phyloP scores from a whole-genome alignment of 139 green algal genomes.

The Chlorella sp. region DNA sequence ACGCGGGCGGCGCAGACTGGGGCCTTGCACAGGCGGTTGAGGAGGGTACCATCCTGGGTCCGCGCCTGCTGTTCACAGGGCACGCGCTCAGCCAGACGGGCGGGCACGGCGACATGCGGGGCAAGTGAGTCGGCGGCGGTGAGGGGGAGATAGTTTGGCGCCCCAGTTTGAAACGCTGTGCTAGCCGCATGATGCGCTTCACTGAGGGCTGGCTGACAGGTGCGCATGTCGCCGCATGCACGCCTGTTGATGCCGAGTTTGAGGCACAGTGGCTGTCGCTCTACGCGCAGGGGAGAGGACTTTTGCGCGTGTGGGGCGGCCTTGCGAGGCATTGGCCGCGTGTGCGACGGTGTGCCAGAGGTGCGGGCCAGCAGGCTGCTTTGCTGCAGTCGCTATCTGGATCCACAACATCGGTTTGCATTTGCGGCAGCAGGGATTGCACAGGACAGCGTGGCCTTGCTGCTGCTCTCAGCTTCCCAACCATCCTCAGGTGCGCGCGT shows the following conservation, averaged over 20 bases:
- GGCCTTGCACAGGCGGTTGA: slow-evolving; percentile 71
- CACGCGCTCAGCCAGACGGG: slow-evolving; percentile 77
- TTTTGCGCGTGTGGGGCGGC: slow-evolving; percentile 53
- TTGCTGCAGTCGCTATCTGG: neutral
- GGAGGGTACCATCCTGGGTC: slow-evolving; percentile 63
- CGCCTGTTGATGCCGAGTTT: too few species aligned
- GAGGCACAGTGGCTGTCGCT: too few species aligned
- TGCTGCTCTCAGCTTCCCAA: neutral
- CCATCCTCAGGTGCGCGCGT: too few species aligned
- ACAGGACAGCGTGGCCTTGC: too few species aligned
- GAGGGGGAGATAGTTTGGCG: neutral
- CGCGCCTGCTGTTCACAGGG: slow-evolving; percentile 67
- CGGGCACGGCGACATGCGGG: slow-evolving; percentile 73
- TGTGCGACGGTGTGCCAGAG: slow-evolving; percentile 75
- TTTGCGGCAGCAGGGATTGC: too few species aligned
- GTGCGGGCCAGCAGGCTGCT: neutral
- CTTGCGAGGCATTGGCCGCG: slow-evolving; percentile 64
- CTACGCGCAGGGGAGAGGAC: slow-evolving; percentile 48
- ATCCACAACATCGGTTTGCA: too few species aligned
- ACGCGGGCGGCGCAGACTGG: slow-evolving; percentile 68
- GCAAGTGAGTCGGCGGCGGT: neutral
- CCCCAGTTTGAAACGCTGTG: neutral
- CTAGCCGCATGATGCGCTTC: too few species aligned
- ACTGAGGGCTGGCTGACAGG: neutral
- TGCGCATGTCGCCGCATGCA: neutral